Base-by-base conservation (phyloP, 371 early-diverging fungal genomes). In the Circinella umbellata region DNA sequence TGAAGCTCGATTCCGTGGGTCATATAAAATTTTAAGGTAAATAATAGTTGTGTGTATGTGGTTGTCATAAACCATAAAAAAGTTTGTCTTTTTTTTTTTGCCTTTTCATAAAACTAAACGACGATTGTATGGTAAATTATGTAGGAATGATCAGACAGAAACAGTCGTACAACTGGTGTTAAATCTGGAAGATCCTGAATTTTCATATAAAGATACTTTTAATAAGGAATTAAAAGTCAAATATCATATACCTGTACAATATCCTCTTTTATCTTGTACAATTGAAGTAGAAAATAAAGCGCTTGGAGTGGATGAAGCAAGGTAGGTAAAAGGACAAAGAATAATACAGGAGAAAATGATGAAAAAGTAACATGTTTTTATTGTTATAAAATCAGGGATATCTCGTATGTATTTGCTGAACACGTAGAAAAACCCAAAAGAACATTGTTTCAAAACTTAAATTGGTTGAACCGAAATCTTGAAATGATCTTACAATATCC, bases 381-480 rank as follows among this genome's bases (percentile, higher is more conserved):
- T 27, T 27, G 2, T 27, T 27, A 27, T 27, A 27, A 27, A 27
- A 13, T 46, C 64, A 81, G 84, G 20, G 79, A 76, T 65, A 77
- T 91, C 18, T 81, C 84, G 61, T 67, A 70, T 18, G 88, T 83
- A 8, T 91, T 88, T 77, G 72, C 73, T 14, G 76, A 81, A 47
- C 85, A 86, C 68, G 85, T 80, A 0, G 67, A 67, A 6, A 38
- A 72, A 4, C 67, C 68, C 48, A 69, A 78, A 10, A 71, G 72
- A 18, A 81, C 81, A 5, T 74, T 88, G 18, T 87, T 90, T 71
- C 84, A 87, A 51, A 79, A 86, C 3, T 60, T 90, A 36, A 92
- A 92, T 68, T 92, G 91, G 86, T 76, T 93, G 15, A 91, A 92
- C 61, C 77, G 86, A 9, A 70, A 90, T 48, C 71, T 91, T 60